These are phyloP conservation scores for Heracleum sosnowskyi DNA, from an alignment of 129 eudicot species.

Conservation along the genomic window DNA sequence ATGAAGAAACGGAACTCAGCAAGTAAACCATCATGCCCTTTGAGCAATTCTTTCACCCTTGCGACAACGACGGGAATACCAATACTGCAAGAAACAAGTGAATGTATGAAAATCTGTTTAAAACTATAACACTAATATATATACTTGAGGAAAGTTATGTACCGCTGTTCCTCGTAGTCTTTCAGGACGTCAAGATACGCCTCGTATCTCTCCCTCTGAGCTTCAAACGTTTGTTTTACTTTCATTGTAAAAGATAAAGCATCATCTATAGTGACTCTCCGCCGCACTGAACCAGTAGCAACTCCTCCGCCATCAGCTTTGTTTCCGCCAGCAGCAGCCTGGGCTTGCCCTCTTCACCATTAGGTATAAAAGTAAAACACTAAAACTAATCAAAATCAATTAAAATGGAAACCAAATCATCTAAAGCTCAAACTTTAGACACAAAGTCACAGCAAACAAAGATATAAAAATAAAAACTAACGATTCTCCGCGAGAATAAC, in stretches of 20 bases:
- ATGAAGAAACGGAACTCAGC: slow-evolving; percentile 34
- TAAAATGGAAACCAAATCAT: no score
- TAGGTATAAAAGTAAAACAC: not conserved
- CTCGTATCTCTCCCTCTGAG: slow-evolving; percentile 71
- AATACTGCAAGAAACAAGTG: slow-evolving; percentile 34
- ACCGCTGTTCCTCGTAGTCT: slow-evolving; percentile 90
- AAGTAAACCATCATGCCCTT: slow-evolving; percentile 67
- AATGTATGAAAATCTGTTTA: not conserved
- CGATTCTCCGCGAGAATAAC: slow-evolving; percentile 71
- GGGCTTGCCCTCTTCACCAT: slow-evolving; percentile 64
- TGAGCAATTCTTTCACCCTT: slow-evolving; percentile 68
- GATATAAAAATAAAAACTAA: slow-evolving; percentile 24
- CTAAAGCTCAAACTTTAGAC: not conserved
- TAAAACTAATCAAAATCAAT: no score
- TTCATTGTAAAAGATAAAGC: slow-evolving; percentile 74
- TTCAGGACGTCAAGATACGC: slow-evolving; percentile 77
- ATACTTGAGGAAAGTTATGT: not conserved
- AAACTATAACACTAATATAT: not conserved
- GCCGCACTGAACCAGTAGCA: slow-evolving; percentile 28
- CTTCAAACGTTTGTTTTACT: slow-evolving; percentile 81
- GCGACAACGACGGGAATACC: slow-evolving; percentile 68
- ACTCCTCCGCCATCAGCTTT: slow-evolving; percentile 15
- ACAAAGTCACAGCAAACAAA: not conserved
- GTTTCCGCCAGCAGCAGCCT: slow-evolving; percentile 43
- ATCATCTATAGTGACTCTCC: slow-evolving; percentile 72